These are phyloP conservation scores for Teunomyces stri DNA, from an alignment of 805 yeast species.

Conservation along the genomic window DNA sequence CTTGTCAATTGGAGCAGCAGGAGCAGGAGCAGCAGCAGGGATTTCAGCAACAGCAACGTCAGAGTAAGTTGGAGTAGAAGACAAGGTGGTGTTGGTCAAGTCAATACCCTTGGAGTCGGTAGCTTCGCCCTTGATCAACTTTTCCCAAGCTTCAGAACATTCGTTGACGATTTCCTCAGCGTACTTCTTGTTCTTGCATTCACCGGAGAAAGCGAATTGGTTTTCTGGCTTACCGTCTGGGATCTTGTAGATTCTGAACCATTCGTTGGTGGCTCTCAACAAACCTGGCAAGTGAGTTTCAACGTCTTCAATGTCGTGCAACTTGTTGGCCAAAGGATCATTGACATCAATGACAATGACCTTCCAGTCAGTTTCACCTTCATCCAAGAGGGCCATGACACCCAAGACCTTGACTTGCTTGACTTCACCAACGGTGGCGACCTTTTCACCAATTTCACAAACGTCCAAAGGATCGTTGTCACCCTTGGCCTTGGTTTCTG, in stretches of 20 bases:
- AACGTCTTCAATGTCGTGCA: slow-evolving; percentile 68
- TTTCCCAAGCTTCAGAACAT: slow-evolving; percentile 68
- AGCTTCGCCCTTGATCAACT: slow-evolving; percentile 47
- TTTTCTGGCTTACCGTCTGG: slow-evolving; percentile 81
- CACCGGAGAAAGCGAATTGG: slow-evolving; percentile 71
- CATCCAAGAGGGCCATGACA: slow-evolving; percentile 77
- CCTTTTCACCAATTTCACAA: slow-evolving; percentile 49
- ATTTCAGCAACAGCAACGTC: slow-evolving; percentile 44
- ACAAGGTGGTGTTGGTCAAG: slow-evolving; percentile 73
- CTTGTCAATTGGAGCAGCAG: slow-evolving; percentile 94
- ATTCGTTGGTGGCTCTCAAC: slow-evolving; percentile 61
- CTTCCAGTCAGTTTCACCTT: slow-evolving; percentile 98
- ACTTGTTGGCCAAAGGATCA: slow-evolving; percentile 61
- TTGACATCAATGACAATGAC: slow-evolving; percentile 65
- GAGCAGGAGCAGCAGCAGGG: slow-evolving; percentile 68
- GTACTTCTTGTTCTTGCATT: slow-evolving; percentile 54
- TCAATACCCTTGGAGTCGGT: slow-evolving; percentile 54
- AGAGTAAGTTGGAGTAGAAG: slow-evolving; percentile 52
- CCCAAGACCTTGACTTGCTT: slow-evolving; percentile 70
- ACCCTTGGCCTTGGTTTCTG: slow-evolving; percentile 59
- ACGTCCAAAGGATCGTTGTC: slow-evolving; percentile 50
- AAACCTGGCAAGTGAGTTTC: slow-evolving; percentile 68
- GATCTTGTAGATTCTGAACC: slow-evolving; percentile 83
- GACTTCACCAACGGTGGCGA: slow-evolving; percentile 49
- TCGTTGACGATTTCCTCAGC: slow-evolving; percentile 62